Evolutionary conservation across 2,329 filamentous ascomycete genomes (phyloP), one percentile per base, ranked within the genome.

Genomic region (Trichoderma pleuroti): DNA sequence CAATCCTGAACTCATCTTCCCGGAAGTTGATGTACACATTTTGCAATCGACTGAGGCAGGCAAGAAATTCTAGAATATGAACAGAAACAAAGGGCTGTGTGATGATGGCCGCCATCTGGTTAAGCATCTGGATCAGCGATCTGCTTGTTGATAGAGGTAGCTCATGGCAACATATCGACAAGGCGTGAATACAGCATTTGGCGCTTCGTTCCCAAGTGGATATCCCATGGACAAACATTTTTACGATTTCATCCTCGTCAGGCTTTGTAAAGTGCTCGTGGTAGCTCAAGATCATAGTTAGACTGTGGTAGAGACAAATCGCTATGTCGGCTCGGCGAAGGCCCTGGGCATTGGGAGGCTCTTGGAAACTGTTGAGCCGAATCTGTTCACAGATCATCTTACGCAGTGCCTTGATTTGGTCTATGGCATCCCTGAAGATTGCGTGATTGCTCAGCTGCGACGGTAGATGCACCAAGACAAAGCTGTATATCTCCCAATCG

Each of bases 31-130:
- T 90, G 77, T 94, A 97, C 1, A 98, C 86, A 72, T 93, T 88
- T 11, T 93, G 93, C 71, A 98, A 84, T 42, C 95, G 91, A 67
- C 94, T 94, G 32, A 99, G 86, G 63, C 93, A 91, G 11, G 93
- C 92, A n/a, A 99, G 84, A 77, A 99, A 98, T 77, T 99, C 96
- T 63, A 99, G 85, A 72, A 99, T 97, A 77, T 99, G 96, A 72
- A 98, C 92, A 11, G 95, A 94, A 42, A 98, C 92, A 70, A 94
- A 90, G 8, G 93, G 91, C 76, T 97, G 94, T 1, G 96, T 98
- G 76, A 99, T 97, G 76, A 98, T 97, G 75, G 94, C 93, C 1
- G 94, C 92, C 93, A 99, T 97, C 78, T 93, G 95, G 76, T 94
- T 92, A 69, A 99, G 85, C 74, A 98, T 93, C 59, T 90, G 92